Base-by-base conservation (phyloP, 139 green algal genomes). In the Gonium pectorale region DNA sequence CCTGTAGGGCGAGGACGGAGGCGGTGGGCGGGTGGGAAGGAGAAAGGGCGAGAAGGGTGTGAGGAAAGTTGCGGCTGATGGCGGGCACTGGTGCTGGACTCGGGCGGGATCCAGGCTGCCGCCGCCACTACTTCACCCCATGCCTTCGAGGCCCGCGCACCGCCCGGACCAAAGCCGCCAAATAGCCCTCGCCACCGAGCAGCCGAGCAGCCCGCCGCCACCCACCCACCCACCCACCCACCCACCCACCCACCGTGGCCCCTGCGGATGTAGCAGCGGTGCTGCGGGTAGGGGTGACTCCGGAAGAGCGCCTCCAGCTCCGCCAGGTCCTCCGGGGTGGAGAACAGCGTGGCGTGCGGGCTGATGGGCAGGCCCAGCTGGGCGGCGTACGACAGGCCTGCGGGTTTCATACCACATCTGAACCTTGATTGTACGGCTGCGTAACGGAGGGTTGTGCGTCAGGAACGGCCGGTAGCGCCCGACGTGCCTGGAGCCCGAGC, bases 221-320 rank as follows among this genome's bases (percentile, higher is more conserved):
- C 35, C 37, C 15, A n/a, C 35, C 3, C 13, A 8, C 9, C 5
- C 33, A 8, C 5, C 2, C 33, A 29, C 6, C 8, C 33, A 46
- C 33, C 2, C 63, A 0, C 17, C 9, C 38, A 51, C 73, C 24
- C 40, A 81, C 73, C 73, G 54, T 81, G 73, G 3, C 73, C 73
- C 29, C 73, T 69, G 0, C 73, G 73, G 8, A 81, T 81, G 73
- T 81, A 81, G 73, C 73, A 81, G 38, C 54, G 38, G 54, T 81
- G 35, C 73, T n/a, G 54, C 26, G 73, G 73, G 73, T 70, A 81
- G 73, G 73, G 73, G 54, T 54, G n/a, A 21, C 6, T 13, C 27
- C 54, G 37, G 40, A 81, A 69, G 22, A 81, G 54, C 8, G 37
- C 73, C 73, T 81, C 73, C 54, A 81, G 73, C 73, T 81, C 54